Evolutionary conservation across 495 filamentous ascomycete genomes (phyloP), one percentile per base, ranked within the genome.

Genomic region (Aspergillus ellipticus): DNA sequence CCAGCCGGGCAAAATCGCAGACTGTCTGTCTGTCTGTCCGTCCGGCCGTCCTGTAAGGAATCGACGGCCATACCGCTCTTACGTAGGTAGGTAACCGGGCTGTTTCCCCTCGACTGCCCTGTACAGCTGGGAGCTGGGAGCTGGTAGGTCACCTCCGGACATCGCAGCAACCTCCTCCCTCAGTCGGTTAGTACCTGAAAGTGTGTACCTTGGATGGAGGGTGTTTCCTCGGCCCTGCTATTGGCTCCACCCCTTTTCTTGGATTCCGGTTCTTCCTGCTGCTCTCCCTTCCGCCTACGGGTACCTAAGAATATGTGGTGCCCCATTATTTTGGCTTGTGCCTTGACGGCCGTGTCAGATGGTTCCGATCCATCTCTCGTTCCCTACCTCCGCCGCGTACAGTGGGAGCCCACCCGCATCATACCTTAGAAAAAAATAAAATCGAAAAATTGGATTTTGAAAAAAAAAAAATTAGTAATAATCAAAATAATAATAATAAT

Each of bases 201-300:
- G 53, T 42, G 29, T 55, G 46, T 21, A 49, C 46, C 51, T 56
- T 59, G 51, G 48, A 50, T 55, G 29, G 29, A 37, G 57, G 51
- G 42, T 54, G 45, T 51, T 51, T 53, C 54, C 53, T 51, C 21
- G 53, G 20, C 47, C 43, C 31, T 59, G 57, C 59, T 47, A 65
- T 69, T 71, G 70, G 66, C 59, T 66, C 66, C 60, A 66, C 65
- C 56, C 35, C 35, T 58, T 55, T 60, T 65, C 64, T 61, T 65
- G 63, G 55, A 49, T 55, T 57, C 64, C 56, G 63, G 64, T 63
- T 59, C 42, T 53, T 51, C 55, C 31, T 48, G 59, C 59, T 41
- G 53, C 37, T 54, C 45, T 54, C 43, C 20, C 47, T 39, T 49
- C 55, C 22, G 42, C 49, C 58, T 55, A 26, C 52, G 43, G 54